Base-by-base conservation (phyloP, 2,329 filamentous ascomycete genomes). In the Monosporascus sp. region DNA sequence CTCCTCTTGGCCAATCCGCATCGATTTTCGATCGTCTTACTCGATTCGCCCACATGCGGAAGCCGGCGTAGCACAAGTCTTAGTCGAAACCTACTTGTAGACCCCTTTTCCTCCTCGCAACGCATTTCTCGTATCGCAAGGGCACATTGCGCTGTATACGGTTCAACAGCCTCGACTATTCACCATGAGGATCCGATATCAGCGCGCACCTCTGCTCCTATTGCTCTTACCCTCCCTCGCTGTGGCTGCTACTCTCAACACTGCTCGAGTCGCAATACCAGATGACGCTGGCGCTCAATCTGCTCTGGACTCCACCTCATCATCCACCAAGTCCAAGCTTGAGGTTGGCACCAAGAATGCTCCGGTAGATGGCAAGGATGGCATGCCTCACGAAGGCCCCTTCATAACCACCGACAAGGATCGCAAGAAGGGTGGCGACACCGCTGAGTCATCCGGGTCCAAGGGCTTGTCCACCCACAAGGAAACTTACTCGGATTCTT, bases 291-390 rank as follows among this genome's bases (percentile, higher is more conserved):
- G 59, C 5, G 49, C 54, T 18, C 54, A 58, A 35, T 50, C 54
- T 31, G 35, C 54, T 22, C 53, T 60, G 47, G 63, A 65, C 48
- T 60, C 63, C 35, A 37, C 69, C 62, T 53, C 70, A 61, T 54
- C 70, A 61, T 53, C 68, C 61, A 47, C 71, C 64, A 62, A 75
- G 67, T 7, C 71, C 59, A 52, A 72, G 63, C 56, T 71, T 67
- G 52, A 76, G 62, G 15, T 73, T 9, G 75, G 76, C 35, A 78
- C 75, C 53, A 91, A 91, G 68, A 87, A 94, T 74, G 90, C 89
- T 52, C 93, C 93, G 0, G 87, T 97, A 20, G 94, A 97, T 68
- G 92, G 92, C 46, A 87, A 88, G 63, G 94, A 97, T 73, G 94
- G 94, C 47, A 94, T 92, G 73, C 94, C 94, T 47, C 93, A 97